Percentiles rank a stretch among this genome's conserved stretches.
Evolutionary conservation across 345 rosid genomes (phyloP).

Genomic region (Populus euphratica): DNA sequence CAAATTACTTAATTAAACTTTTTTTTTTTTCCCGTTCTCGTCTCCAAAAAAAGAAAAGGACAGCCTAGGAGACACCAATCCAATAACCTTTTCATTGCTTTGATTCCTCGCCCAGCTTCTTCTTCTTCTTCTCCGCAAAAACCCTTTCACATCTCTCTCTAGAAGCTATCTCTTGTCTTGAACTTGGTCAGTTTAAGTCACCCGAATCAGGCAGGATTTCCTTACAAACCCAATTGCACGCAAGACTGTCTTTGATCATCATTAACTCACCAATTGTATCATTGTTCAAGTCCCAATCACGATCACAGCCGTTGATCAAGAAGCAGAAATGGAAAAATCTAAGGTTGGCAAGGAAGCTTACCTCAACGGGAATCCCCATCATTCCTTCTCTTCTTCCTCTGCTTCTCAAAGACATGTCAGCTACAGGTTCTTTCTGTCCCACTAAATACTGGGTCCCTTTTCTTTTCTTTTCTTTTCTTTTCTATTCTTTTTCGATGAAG

Average conservation of each 20-base stretch:
- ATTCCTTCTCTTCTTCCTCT: constrained; percentile 32
- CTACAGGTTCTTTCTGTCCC: constrained; percentile 39
- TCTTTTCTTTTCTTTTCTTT: too few species aligned
- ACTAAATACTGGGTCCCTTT: neutral
- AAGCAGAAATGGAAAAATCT: constrained; percentile 11
- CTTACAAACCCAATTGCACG: neutral
- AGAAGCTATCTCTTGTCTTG: neutral
- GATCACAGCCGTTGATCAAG: neutral
- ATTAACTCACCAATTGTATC: neutral
- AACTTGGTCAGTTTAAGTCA: neutral
- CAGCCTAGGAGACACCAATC: neutral
- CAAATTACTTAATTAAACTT: neutral
- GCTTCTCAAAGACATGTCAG: constrained; percentile 44
- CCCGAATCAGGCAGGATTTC: neutral
- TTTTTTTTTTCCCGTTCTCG: neutral
- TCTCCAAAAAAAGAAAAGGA: neutral
- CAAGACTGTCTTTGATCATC: neutral
- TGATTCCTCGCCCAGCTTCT: neutral
- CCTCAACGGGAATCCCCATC: constrained; percentile 25
- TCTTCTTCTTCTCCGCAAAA: neutral
- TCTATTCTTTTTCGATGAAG: neutral
- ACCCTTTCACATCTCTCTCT: neutral
- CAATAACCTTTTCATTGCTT: neutral
- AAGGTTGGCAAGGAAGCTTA: constrained; percentile 10
- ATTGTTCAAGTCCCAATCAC: neutral